phyloP scores from a whole-genome alignment of 192 early-diverging fungal species.

The Jimgerdemannia flammicorona region DNA sequence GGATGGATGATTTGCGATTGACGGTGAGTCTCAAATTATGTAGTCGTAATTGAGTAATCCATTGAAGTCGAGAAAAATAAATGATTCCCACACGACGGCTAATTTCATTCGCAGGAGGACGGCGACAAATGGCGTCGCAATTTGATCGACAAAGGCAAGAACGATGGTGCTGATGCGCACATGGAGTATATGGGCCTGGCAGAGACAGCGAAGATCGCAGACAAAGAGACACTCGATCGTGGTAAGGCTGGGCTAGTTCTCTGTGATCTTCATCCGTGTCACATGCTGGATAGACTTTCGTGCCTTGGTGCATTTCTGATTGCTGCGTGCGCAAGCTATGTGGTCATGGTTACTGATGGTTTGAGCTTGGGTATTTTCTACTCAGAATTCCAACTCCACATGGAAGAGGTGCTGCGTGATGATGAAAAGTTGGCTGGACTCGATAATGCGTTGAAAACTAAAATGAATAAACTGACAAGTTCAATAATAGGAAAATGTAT shows the following conservation, averaged over 20 bases:
- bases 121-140: slow-evolving; percentile 77
- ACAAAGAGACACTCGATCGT: slow-evolving; percentile 22
- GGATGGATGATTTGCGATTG: slow-evolving; percentile 97
- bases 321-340: too few relatives aligned
- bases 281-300: too few relatives aligned
- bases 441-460: slow-evolving; percentile 82
- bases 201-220: slow-evolving; percentile 36
- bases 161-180: slow-evolving; percentile 67
- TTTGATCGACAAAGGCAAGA: slow-evolving; percentile 57
- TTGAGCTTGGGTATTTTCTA: slow-evolving; percentile 2
- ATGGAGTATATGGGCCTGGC: slow-evolving; percentile 71
- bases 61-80: neutral
- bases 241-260: neutral
- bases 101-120: slow-evolving; percentile 22
- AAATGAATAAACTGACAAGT: slow-evolving; percentile 79
- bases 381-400: slow-evolving; percentile 61
- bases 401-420: slow-evolving; percentile 86
- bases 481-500: slow-evolving; percentile 74
- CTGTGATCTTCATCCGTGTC: neutral
- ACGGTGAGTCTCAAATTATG: slow-evolving; percentile 31
- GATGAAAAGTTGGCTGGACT: slow-evolving; percentile 83
- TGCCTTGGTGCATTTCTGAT: too few relatives aligned
- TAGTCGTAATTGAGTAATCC: neutral
- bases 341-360: too few relatives aligned
- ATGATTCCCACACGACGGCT: neutral